Evolutionary conservation across 2,329 filamentous ascomycete species (phyloP).

Genomic region (Ceratocystis diversiconidia): DNA sequence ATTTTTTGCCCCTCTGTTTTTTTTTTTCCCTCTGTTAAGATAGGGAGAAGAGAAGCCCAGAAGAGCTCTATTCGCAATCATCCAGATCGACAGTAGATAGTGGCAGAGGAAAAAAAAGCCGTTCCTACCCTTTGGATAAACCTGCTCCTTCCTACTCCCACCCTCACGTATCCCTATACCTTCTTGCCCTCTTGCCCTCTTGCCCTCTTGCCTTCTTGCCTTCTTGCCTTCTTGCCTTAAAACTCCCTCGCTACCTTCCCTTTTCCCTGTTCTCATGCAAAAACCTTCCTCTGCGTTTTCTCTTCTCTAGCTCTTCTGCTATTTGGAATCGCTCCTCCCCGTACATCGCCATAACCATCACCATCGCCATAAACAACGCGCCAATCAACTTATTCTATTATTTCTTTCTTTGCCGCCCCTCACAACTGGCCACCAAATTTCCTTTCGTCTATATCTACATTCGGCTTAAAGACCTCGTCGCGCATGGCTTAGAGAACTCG

Average conservation of each 20-base stretch:
- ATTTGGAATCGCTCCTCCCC: neutral
- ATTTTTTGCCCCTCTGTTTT: neutral
- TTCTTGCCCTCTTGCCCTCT: neutral
- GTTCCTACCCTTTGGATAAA: neutral
- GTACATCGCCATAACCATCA: neutral
- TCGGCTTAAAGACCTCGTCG: neutral
- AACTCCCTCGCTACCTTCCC: neutral
- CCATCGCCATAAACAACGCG: neutral
- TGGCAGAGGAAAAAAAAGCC: neutral
- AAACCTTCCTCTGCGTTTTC: neutral
- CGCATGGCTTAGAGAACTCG: constrained; percentile 1
- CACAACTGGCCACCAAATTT: neutral
- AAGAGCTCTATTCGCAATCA: neutral
- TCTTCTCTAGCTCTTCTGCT: constrained; percentile 1
- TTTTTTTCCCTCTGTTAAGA: neutral
- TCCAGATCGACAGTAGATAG: neutral
- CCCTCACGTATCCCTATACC: too few relatives aligned
- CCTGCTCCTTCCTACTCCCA: neutral
- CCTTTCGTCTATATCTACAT: neutral
- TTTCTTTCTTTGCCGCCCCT: neutral
- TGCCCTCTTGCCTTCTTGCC: constrained; percentile 5
- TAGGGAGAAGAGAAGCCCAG: neutral
- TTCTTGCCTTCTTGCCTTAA: neutral
- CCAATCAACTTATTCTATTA: neutral
- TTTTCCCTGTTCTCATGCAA: constrained; percentile 3